Conservation (phyloP, 768 basidiomycete species). For the Kwoniella sp. region DNA sequence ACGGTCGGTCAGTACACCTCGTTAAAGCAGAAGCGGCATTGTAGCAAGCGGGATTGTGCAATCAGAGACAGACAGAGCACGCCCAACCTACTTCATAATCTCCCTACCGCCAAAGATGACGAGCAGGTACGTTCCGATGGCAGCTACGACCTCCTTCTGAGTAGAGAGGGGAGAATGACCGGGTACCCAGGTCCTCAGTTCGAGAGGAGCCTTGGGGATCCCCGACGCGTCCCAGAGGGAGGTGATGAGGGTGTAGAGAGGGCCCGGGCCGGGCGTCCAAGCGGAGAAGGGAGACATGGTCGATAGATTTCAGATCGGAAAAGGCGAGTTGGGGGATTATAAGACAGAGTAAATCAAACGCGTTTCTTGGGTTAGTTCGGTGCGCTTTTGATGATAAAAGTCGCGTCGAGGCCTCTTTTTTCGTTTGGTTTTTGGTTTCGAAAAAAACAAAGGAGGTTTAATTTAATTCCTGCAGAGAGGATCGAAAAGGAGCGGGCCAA, state of each 20-base stretch:
- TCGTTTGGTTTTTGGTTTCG: too few species aligned
- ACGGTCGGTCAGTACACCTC: slow-evolving; percentile 4
- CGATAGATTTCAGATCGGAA: too few species aligned
- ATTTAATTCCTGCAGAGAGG: too few species aligned
- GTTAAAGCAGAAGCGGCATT: background rate
- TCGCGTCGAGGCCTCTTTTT: background rate
- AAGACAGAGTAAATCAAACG: too few species aligned
- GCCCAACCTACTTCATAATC: slow-evolving; percentile 70
- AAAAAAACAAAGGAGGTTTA: too few species aligned
- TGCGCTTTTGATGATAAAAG: too few species aligned
- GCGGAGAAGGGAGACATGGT: slow-evolving; percentile 27
- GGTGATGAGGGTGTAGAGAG: slow-evolving; percentile 42
- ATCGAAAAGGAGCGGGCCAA: background rate
- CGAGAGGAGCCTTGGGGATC: slow-evolving; percentile 56
- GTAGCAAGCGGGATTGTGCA: too few species aligned
- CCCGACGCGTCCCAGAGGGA: slow-evolving; percentile 33
- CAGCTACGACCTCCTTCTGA: slow-evolving; percentile 66
- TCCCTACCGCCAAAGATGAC: slow-evolving; percentile 82
- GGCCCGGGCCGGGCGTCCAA: slow-evolving; percentile 45
- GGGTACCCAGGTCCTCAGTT: slow-evolving; percentile 65
- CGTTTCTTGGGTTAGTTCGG: too few species aligned
- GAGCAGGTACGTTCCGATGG: slow-evolving; percentile 79
- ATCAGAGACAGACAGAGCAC: background rate
- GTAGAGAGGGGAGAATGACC: slow-evolving; percentile 83
- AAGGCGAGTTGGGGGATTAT: background rate